A percentile compares a stretch with the other conserved stretches of the same genome.
These are phyloP conservation scores for Entelexis sorbosivorans DNA, from an alignment of 1,139 yeast species.

Conservation along the genomic window DNA sequence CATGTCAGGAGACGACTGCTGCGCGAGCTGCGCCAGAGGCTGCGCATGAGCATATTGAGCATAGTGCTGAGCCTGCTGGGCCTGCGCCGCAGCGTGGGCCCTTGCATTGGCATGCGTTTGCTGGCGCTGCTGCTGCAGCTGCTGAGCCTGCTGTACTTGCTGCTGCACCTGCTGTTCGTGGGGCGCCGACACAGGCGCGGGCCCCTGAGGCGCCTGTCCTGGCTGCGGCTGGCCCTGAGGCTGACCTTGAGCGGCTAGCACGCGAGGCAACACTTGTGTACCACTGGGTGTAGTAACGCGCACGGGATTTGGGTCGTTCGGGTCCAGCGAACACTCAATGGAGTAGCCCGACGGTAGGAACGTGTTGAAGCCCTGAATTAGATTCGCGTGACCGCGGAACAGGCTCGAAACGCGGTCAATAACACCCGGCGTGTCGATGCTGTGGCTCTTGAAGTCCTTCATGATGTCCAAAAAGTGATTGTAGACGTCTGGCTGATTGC, in stretches of 20 bases:
- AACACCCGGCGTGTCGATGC: constrained; percentile 94
- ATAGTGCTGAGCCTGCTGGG: constrained; percentile 19
- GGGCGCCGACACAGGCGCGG: constrained; percentile 7
- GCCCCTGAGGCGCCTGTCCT: constrained; percentile 11
- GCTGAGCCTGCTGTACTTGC: constrained; percentile 19
- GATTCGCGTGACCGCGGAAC: constrained; percentile 82
- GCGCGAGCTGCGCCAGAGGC: constrained; percentile 21
- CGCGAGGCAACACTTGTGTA: constrained; percentile 52
- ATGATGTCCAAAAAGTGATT: constrained; percentile 91
- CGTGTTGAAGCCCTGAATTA: constrained; percentile 94
- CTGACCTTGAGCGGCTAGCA: constrained; percentile 13
- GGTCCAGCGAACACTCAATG: constrained; percentile 82
- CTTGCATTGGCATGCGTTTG: constrained; percentile 17
- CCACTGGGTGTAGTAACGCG: constrained; percentile 95
- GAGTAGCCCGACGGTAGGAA: constrained; percentile 94
- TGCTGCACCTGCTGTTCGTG: constrained; percentile 17
- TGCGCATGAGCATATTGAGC: constrained; percentile 13
- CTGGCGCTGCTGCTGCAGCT: constrained; percentile 20
- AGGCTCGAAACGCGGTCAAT: constrained; percentile 85
- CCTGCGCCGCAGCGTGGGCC: constrained; percentile 20
- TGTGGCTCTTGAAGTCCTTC: constrained; percentile 81
- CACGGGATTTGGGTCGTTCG: constrained; percentile 84
- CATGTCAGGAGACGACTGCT: constrained; percentile 33
- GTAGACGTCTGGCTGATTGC: constrained; percentile 87
- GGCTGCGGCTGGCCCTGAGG: constrained; percentile 14